Percentiles rank a stretch among this genome's conserved stretches.
These are phyloP conservation scores for Schizophyllum commune DNA, from an alignment of 1,284 basidiomycete species.

Conservation along the genomic window DNA sequence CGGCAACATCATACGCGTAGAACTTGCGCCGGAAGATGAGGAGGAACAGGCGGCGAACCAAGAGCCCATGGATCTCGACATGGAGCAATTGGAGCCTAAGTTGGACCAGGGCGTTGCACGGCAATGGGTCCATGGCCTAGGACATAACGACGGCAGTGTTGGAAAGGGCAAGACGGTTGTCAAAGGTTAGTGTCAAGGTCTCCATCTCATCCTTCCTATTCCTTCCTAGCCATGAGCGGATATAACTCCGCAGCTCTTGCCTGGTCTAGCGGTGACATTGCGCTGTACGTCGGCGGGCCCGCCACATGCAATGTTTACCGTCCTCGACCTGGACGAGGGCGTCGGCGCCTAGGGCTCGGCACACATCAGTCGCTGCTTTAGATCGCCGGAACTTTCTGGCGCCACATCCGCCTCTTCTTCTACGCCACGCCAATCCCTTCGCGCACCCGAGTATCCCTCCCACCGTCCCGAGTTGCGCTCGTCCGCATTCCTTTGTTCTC, in stretches of 20 bases:
- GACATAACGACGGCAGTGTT: slow-evolving; percentile 7
- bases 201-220: slow-evolving; percentile 3
- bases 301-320: not conserved
- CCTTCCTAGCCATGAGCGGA: not conserved
- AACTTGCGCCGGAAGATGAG: slow-evolving; percentile 50
- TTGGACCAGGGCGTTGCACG: slow-evolving; percentile 25
- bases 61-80: slow-evolving; percentile 17
- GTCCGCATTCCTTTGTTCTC: not conserved
- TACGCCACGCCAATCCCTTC: not conserved
- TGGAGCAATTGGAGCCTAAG: slow-evolving; percentile 27
- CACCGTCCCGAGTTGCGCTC: not conserved
- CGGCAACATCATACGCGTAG: slow-evolving; percentile 75
- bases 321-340: not conserved
- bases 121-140: slow-evolving; percentile 31
- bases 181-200: slow-evolving; percentile 24
- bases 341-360: not conserved
- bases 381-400: not conserved
- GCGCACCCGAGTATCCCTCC: not conserved
- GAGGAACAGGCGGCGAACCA: slow-evolving; percentile 14
- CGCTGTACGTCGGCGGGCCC: not conserved
- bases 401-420: not conserved
- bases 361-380: not conserved
- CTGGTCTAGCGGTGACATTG: not conserved
- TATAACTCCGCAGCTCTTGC: not conserved
- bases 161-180: slow-evolving; percentile 18